Percentiles rank a stretch among this genome's conserved stretches.
Conservation (phyloP, 345 rosid species). For the Acer campestre region DNA sequence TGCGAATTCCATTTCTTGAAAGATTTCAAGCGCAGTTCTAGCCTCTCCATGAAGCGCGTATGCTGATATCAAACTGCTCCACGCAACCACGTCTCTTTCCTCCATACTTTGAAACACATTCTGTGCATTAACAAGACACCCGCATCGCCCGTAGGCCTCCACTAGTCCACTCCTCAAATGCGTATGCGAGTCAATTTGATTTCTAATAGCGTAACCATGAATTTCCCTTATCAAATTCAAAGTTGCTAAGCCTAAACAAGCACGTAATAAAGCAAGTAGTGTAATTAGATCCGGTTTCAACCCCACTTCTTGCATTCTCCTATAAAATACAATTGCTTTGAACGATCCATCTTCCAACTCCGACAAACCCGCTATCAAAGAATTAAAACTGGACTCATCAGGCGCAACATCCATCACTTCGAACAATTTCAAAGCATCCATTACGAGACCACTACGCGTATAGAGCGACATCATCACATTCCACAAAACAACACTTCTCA, state of each 20-base stretch:
- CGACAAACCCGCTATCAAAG: constrained; percentile 46
- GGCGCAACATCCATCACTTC: constrained; percentile 53
- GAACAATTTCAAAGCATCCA: constrained; percentile 42
- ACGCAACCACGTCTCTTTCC: constrained; percentile 63
- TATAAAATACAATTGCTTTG: constrained; percentile 50
- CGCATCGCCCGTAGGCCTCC: constrained; percentile 64
- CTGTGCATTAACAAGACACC: constrained; percentile 41
- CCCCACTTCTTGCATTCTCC: constrained; percentile 46
- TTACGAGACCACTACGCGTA: constrained; percentile 33
- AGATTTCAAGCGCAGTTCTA: constrained; percentile 41
- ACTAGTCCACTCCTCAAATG: constrained; percentile 58
- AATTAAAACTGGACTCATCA: constrained; percentile 52
- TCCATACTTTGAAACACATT: constrained; percentile 39
- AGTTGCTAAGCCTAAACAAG: constrained; percentile 43
- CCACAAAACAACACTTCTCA: constrained; percentile 55
- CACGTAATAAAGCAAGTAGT: constrained; percentile 56
- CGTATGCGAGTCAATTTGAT: constrained; percentile 40
- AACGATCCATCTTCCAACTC: constrained; percentile 46
- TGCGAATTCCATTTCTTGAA: constrained; percentile 55
- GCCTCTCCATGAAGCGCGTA: constrained; percentile 69
- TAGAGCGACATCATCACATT: constrained; percentile 58
- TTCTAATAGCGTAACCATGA: constrained; percentile 56
- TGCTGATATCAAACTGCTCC: constrained; percentile 73
- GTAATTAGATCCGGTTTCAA: constrained; percentile 62
- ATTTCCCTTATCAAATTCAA: constrained; percentile 51